These are phyloP conservation scores for Bolboschoenoplectus hybrid DNA, from an alignment of 202 grass and related monocot genomes.

Conservation along the genomic window DNA sequence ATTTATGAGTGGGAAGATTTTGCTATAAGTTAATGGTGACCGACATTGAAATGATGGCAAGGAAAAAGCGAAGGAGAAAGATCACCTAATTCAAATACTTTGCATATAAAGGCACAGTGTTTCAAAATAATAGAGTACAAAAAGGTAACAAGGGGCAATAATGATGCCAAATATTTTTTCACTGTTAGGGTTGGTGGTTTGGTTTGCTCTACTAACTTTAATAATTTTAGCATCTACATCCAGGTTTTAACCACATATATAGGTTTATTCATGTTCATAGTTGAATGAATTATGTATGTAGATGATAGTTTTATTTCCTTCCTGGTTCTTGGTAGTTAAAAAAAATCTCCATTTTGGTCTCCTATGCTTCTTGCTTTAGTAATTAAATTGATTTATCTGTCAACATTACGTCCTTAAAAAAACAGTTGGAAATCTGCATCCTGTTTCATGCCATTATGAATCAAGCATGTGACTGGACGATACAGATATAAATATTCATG, in stretches of 20 bases:
- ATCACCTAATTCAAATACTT: slow-evolving; percentile 13
- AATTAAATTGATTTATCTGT: not conserved
- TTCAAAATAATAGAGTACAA: not conserved
- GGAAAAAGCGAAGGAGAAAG: not conserved
- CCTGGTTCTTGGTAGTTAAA: not conserved
- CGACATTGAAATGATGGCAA: slow-evolving; percentile 22
- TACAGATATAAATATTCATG: not conserved
- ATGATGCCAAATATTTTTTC: slow-evolving; percentile 11
- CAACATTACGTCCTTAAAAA: not conserved
- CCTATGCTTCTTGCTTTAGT: not conserved
- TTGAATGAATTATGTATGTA: not conserved
- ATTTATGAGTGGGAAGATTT: not conserved
- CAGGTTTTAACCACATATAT: not conserved
- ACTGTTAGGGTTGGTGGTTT: not conserved
- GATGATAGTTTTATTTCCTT: slow-evolving; percentile 19
- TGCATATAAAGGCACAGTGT: not conserved
- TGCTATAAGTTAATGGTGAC: slow-evolving; percentile 13
- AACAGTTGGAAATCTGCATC: not conserved
- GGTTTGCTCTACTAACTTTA: not conserved
- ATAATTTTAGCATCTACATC: not conserved
- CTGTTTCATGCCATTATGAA: not conserved
- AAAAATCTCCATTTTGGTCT: not conserved
- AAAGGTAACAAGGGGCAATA: not conserved
- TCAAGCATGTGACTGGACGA: not conserved
- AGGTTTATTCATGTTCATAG: slow-evolving; percentile 5